Base-by-base conservation (phyloP, 2,329 filamentous ascomycete genomes). In the Apiospora aurea region DNA sequence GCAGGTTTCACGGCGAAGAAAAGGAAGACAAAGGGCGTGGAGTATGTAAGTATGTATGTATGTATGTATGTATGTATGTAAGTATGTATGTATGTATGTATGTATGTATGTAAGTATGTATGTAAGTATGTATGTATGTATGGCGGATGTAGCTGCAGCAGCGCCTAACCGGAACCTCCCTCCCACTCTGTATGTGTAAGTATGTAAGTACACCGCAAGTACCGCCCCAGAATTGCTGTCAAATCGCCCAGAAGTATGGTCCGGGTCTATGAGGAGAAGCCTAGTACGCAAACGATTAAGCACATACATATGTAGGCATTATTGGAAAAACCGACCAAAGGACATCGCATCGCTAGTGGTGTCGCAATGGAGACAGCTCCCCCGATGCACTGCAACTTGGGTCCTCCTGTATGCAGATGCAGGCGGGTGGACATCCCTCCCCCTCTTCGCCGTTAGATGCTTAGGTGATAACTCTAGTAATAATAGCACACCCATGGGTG, bases 151-250 rank as follows among this genome's bases (percentile, higher is more conserved):
- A 34, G 24, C 57, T 41, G 29, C 57, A 64, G 34, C 57, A 10
- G 57, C 57, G 57, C 57, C 57, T 38, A 64, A 64, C 21, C 21
- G 34, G 8, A n/a, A 18, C 34, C 57, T n/a, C 57, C 53, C 57
- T 29, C 41, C 34, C 26, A 1, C 26, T 29, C 26, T 29, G 26
- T n/a, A 18, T 64, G n/a, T n/a, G 29, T 13, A 64, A 41, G 57
- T 64, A 64, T n/a, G 29, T 13, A 64, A 41, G 57, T 64, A 64
- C 57, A 64, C 10, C 18, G 38, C 34, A 41, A 41, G 57, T 64
- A 64, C 34, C 57, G 57, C 29, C 57, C 57, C 57, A 41, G 29
- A 41, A 41, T 41, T 64, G 57, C 57, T 64, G 29, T 64, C 57
- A 38, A 64, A 61, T 61, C 18, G 29, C 18, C 34, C 34, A 64